Conservation (phyloP, 2,329 filamentous ascomycete species). For the Macrophomina phaseolina region DNA sequence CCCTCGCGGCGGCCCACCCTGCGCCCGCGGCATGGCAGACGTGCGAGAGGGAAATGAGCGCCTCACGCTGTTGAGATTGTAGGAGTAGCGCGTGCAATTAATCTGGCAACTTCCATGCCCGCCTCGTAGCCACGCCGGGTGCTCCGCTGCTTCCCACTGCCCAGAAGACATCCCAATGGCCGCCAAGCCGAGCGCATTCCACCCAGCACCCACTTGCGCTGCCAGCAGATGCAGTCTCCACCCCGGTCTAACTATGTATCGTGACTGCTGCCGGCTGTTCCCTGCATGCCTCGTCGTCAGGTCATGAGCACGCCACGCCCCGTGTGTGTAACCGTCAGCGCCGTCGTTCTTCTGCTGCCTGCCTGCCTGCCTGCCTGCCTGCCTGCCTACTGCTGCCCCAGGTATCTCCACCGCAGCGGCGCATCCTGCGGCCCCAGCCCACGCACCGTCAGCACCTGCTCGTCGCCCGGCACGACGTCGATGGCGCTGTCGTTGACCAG, state of each 20-base stretch:
- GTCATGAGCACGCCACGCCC: constrained; percentile 21
- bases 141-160: background rate
- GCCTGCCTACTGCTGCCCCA: constrained; percentile 41
- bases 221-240: background rate
- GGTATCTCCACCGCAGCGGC: constrained; percentile 52
- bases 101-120: constrained; percentile 18
- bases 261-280: constrained; percentile 10
- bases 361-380: background rate
- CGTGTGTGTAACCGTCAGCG: background rate
- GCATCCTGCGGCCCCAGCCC: constrained; percentile 47
- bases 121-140: background rate
- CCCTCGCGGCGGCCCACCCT: background rate
- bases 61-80: background rate
- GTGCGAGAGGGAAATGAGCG: constrained; percentile 9
- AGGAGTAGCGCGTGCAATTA: background rate
- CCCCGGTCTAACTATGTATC: background rate
- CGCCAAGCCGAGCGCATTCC: constrained; percentile 17
- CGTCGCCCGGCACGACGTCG: constrained; percentile 64
- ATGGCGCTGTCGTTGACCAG: constrained; percentile 62
- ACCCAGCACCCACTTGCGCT: background rate
- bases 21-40: background rate
- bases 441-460: constrained; percentile 54
- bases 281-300: constrained; percentile 8
- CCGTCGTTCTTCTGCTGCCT: background rate
- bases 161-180: background rate